A percentile compares a stretch with the other conserved stretches of the same genome.
Conservation (phyloP, 2,329 filamentous ascomycete genomes). For the Periconia sp. region DNA sequence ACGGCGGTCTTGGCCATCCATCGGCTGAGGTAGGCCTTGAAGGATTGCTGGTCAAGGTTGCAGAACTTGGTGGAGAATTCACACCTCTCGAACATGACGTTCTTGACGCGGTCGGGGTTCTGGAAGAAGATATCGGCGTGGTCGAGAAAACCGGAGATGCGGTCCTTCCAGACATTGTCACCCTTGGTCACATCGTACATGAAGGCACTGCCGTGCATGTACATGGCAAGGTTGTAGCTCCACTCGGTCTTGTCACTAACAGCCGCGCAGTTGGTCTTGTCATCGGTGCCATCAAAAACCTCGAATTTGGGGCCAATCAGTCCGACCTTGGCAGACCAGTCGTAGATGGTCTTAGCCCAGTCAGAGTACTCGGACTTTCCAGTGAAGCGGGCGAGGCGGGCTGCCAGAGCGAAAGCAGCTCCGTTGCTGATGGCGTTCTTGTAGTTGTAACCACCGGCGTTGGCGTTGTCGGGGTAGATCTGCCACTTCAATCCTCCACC, state of each 20-base stretch:
- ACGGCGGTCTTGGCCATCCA: slow-evolving; percentile 57
- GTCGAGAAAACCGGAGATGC: slow-evolving; percentile 62
- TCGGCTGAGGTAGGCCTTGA: slow-evolving; percentile 74
- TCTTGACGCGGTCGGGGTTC: slow-evolving; percentile 47
- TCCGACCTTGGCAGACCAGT: slow-evolving; percentile 54
- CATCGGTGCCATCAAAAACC: slow-evolving; percentile 59
- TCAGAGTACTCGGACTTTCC: slow-evolving; percentile 59
- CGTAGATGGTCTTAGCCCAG: slow-evolving; percentile 70
- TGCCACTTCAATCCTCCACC: slow-evolving; percentile 79
- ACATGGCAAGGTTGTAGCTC: slow-evolving; percentile 60
- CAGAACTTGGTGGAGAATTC: slow-evolving; percentile 58
- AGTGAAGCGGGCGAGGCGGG: slow-evolving; percentile 71
- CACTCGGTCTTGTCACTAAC: slow-evolving; percentile 56
- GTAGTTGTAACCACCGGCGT: slow-evolving; percentile 67
- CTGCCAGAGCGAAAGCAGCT: slow-evolving; percentile 79
- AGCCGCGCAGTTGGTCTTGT: slow-evolving; percentile 53
- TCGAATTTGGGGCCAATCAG: slow-evolving; percentile 54
- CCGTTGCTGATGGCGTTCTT: slow-evolving; percentile 83
- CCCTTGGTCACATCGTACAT: slow-evolving; percentile 57
- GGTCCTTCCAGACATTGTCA: slow-evolving; percentile 56
- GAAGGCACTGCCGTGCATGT: slow-evolving; percentile 57
- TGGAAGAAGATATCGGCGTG: slow-evolving; percentile 57
- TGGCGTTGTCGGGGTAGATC: slow-evolving; percentile 72
- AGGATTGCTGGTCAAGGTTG: slow-evolving; percentile 71
- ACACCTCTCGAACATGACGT: slow-evolving; percentile 69